A percentile compares a stretch with the other conserved stretches of the same genome.
Conservation (phyloP, 179 eudicot genomes). For the Monotropa hypopitys region DNA sequence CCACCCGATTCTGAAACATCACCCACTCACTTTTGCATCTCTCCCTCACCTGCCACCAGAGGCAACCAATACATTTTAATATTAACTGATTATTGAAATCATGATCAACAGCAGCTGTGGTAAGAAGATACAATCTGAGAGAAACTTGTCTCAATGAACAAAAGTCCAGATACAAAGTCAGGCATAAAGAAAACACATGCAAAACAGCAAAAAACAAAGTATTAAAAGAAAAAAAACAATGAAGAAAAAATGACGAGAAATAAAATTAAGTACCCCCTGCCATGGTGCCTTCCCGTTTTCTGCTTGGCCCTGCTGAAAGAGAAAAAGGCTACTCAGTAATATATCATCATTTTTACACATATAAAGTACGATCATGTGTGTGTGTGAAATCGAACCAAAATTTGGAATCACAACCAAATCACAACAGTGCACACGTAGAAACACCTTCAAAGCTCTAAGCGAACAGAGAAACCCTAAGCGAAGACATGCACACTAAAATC, state of each 20-base stretch:
- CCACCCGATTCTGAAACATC: conserved; percentile 66
- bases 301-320: conserved; percentile 47
- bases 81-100: not conserved
- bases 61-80: too few relatives aligned
- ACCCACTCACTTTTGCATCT: conserved; percentile 92
- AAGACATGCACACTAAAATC: too few relatives aligned
- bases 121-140: not conserved
- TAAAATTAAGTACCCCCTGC: conserved; percentile 58
- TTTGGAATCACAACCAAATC: too few relatives aligned
- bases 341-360: not conserved
- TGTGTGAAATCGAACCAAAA: too few relatives aligned
- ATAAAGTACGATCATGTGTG: not conserved
- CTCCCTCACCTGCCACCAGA: conserved; percentile 49
- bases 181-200: too few relatives aligned
- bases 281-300: conserved; percentile 86
- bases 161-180: too few relatives aligned
- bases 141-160: not conserved
- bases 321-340: not conserved
- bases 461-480: too few relatives aligned
- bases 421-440: too few relatives aligned
- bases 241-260: not conserved
- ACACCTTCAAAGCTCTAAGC: too few relatives aligned
- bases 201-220: too few relatives aligned
- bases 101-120: not conserved
- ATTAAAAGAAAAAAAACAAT: too few relatives aligned